phyloP scores from a whole-genome alignment of 495 filamentous ascomycete genomes.

The Saxophila tyrrhenica region DNA sequence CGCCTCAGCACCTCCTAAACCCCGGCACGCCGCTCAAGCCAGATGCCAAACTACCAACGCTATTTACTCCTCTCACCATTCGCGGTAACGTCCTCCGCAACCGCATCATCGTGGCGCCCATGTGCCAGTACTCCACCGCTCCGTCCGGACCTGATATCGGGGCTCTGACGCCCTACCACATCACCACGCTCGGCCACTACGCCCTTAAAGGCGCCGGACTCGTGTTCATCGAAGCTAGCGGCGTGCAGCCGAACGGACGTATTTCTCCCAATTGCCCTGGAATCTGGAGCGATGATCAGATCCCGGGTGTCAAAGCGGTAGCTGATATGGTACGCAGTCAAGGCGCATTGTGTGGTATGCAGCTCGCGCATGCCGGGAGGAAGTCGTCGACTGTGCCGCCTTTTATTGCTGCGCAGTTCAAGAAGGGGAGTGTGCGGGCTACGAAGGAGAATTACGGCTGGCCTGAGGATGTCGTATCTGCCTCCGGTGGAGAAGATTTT shows the following conservation, averaged over 20 bases:
- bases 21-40: conserved; percentile 9
- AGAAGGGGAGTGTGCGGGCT: conserved; percentile 32
- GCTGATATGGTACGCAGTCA: conserved; percentile 52
- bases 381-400: conserved; percentile 57
- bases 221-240: conserved; percentile 57
- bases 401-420: conserved; percentile 37
- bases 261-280: conserved; percentile 61
- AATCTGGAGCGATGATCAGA: conserved; percentile 60
- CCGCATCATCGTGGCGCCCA: conserved; percentile 51
- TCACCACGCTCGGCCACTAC: conserved; percentile 52
- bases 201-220: conserved; percentile 53
- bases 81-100: conserved; percentile 61
- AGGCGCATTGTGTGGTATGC: conserved; percentile 56
- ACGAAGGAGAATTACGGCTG: conserved; percentile 51
- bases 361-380: conserved; percentile 63
- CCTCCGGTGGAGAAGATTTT: conserved; percentile 34
- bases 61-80: conserved; percentile 36
- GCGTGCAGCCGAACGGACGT: conserved; percentile 55
- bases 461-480: conserved; percentile 54
- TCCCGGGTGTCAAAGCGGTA: conserved; percentile 49
- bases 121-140: conserved; percentile 58
- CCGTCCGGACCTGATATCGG: conserved; percentile 38
- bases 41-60: conserved; percentile 21
- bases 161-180: conserved; percentile 59
- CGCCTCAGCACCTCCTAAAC: conserved; percentile 5